Base-by-base conservation (phyloP, 176 grass and related monocot genomes). In the Pontederia paniculata region DNA sequence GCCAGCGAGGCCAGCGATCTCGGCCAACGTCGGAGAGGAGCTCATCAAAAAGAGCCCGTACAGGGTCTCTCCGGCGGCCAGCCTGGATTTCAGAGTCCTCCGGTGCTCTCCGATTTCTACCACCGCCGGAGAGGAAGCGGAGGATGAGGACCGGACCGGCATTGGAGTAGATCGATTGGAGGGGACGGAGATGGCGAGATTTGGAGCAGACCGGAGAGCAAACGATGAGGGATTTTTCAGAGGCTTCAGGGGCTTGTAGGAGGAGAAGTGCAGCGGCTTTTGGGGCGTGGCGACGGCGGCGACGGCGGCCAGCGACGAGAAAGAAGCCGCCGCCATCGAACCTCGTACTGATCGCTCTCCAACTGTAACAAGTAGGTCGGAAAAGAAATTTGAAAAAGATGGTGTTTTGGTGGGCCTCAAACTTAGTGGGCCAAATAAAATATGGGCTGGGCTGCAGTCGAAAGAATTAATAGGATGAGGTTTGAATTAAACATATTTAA, bases 41-140 rank as follows among this genome's bases (percentile, higher is more conserved):
- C 86, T 90, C 65, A 98, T 71, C 53, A 91, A 83, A 60, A 91
- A 98, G 58, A 98, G 68, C 5, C 93, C 83, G 11, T 98, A 98
- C 45, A 98, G 83, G 41, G 83, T 84, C 16, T 98, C 70, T 0
- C 83, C 83, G 2, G 83, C 72, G 42, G 80, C 65, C 5, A 91
- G 79, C 23, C 93, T 74, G 48, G 77, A 77, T 66, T 97, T 97
- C 45, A 90, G 83, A 19, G 76, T 70, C 64, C 25, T 2, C 28
- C 28, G 3, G 3, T 37, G 3, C 7, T 37, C 28, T 2, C 28
- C 28, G 28, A 6, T 1, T 37, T 37, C 28, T 6, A 37, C 28
- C 3, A 37, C 28, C 28, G 0, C 48, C 57, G 9, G 52, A 56
- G 1, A 65, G 25, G 21, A 67, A 19, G 31, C 59, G 56, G 62